Percentiles rank a stretch among this genome's conserved stretches.
phyloP scores from a whole-genome alignment of 495 filamentous ascomycete genomes.

The Geopyxis carbonaria region DNA sequence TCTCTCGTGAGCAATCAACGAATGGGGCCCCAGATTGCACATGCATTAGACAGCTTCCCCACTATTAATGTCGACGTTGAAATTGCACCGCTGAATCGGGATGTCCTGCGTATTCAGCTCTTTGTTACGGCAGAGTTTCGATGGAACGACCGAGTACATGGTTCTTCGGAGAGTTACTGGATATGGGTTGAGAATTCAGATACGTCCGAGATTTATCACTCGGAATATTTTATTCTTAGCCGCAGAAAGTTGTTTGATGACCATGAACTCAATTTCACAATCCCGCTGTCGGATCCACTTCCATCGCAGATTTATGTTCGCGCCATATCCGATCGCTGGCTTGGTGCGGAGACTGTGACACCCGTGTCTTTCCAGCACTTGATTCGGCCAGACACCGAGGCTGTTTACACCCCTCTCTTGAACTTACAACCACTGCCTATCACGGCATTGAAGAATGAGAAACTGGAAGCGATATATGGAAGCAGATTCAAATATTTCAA shows the following conservation, averaged over 20 bases:
- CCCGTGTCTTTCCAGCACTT: constrained; percentile 95
- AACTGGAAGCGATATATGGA: constrained; percentile 73
- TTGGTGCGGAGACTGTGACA: constrained; percentile 90
- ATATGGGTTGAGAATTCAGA: constrained; percentile 99
- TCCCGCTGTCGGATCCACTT: constrained; percentile 79
- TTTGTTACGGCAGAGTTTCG: constrained; percentile 73
- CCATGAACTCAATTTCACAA: constrained; percentile 94
- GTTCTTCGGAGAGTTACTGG: constrained; percentile 88
- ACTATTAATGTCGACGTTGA: constrained; percentile 78
- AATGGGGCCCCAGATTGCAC: constrained; percentile 66
- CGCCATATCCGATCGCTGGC: constrained; percentile 85
- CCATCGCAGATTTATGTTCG: constrained; percentile 92
- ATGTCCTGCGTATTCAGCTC: constrained; percentile 77
- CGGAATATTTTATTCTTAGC: constrained; percentile 87
- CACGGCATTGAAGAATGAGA: constrained; percentile 68
- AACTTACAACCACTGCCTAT: constrained; percentile 85
- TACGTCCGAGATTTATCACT: constrained; percentile 92
- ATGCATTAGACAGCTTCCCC: constrained; percentile 77
- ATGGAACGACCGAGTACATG: constrained; percentile 94
- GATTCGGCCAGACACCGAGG: constrained; percentile 92
- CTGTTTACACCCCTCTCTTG: constrained; percentile 84
- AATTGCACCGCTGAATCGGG: constrained; percentile 87
- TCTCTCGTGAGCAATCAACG: constrained; percentile 74
- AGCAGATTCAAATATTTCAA: constrained; percentile 91
- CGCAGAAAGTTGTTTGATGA: constrained; percentile 79